Evolutionary conservation across 1,139 yeast species (phyloP), one percentile per base, ranked within the genome.

Genomic region (Meyerozyma smithsonii): DNA sequence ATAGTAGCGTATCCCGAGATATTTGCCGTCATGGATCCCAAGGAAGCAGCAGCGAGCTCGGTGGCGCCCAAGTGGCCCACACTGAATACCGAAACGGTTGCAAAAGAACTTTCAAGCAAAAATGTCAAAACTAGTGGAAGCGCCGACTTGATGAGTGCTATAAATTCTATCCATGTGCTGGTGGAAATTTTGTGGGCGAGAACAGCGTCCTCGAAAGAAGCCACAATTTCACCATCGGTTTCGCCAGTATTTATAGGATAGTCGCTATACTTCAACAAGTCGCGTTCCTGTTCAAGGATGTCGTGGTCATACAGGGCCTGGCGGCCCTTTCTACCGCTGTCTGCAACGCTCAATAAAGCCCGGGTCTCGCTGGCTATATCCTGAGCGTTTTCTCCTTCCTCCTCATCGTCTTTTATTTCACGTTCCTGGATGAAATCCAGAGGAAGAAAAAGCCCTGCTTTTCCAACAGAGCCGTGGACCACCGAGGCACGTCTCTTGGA

Each of bases 11-110:
- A 75, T 7, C 81, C 81, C 3, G 81, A 71, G 35, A 77, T 77
- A 46, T 75, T 77, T 4, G 79, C 78, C 10, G 80, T 74, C 82
- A 77, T 77, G 3, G 80, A 70, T n/a, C 82, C 82, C 65, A 77
- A 66, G 2, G 79, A 72, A 15, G 77, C 81, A 3, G 82, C 82
- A 3, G 81, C 82, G 43, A 77, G 65, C 41, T 77, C 81, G 20
- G 73, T 68, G 1, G 80, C 74, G 7, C 82, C 81, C 32, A 77
- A 62, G 46, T 76, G 81, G 12, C 84, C 83, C 21, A 78, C 82
- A 16, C 74, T 69, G 48, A 78, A 73, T 7, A 78, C 78, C 1
- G 81, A 76, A 14, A 77, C 79, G 1, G 80, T 75, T 8, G 80
- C 72, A 16, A 78, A 58, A 1, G 83, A 77, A 46, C 73, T 74